Conservation (phyloP, 805 yeast genomes). For the Hanseniaspora taiwanica region DNA sequence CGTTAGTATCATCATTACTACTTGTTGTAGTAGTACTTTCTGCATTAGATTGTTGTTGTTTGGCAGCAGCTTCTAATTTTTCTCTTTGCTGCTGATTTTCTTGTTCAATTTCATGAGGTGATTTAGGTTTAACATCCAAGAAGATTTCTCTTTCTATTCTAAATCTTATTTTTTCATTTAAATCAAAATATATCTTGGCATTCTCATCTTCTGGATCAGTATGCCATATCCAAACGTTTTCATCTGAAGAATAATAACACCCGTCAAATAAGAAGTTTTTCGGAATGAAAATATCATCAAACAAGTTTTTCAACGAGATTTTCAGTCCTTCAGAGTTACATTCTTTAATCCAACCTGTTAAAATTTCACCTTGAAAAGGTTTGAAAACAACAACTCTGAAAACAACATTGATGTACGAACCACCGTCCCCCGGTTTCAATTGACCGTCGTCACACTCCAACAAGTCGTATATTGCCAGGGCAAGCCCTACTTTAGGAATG, state of each 20-base stretch:
- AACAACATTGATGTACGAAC: slow-evolving; percentile 58
- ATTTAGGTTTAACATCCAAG: slow-evolving; percentile 67
- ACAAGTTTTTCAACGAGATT: slow-evolving; percentile 26
- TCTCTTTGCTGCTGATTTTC: slow-evolving; percentile 13
- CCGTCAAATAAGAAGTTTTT: slow-evolving; percentile 68
- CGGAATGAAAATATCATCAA: slow-evolving; percentile 87
- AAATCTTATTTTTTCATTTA: slow-evolving; percentile 83
- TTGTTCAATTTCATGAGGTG: slow-evolving; percentile 40
- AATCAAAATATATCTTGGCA: slow-evolving; percentile 67
- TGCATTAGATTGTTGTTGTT: slow-evolving; percentile 17
- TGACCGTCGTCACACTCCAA: slow-evolving; percentile 76
- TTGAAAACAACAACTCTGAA: slow-evolving; percentile 75
- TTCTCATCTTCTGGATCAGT: slow-evolving; percentile 41
- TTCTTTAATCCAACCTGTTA: slow-evolving; percentile 86
- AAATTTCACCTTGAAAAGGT: slow-evolving; percentile 87
- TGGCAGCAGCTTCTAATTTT: slow-evolving; percentile 11
- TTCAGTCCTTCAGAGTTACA: slow-evolving; percentile 82
- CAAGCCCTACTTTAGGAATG: slow-evolving; percentile 72
- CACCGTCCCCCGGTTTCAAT: slow-evolving; percentile 90
- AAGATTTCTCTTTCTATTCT: slow-evolving; percentile 84
- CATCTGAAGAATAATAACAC: slow-evolving; percentile 51
- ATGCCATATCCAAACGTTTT: slow-evolving; percentile 91
- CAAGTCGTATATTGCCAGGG: slow-evolving; percentile 74
- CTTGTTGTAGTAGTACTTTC: slow-evolving; percentile 11
- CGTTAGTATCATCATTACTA: slow-evolving; percentile 13